These are phyloP conservation scores for Tanacetum coccineum DNA, from an alignment of 129 eudicot genomes.

Conservation along the genomic window DNA sequence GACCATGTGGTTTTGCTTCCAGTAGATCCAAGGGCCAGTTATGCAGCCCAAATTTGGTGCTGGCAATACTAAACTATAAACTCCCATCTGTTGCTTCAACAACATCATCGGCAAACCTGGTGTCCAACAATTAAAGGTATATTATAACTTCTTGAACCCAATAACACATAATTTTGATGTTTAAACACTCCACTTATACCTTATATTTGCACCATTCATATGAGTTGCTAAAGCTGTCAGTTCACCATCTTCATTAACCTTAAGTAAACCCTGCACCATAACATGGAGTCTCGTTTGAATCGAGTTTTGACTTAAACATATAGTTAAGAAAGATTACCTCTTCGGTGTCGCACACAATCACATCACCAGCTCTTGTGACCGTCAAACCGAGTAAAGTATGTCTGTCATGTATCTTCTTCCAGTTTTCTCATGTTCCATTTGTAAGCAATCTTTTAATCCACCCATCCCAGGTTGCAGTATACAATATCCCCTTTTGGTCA, in stretches of 20 bases:
- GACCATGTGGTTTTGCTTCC: conserved; percentile 84
- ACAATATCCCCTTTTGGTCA: conserved; percentile 57
- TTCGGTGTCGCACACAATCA: conserved; percentile 57
- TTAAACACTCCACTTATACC: conserved; percentile 23
- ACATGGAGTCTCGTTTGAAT: neutral
- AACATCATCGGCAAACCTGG: conserved; percentile 77
- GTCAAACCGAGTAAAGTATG: conserved; percentile 56
- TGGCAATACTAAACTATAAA: conserved; percentile 68
- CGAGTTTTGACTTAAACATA: neutral
- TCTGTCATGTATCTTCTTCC: conserved; percentile 44
- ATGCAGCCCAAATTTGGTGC: conserved; percentile 65
- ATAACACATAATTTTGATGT: neutral
- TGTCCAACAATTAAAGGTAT: conserved; percentile 3
- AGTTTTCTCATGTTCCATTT: conserved; percentile 68
- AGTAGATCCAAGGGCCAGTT: conserved; percentile 55
- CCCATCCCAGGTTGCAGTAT: conserved; percentile 88
- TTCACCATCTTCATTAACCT: conserved; percentile 58
- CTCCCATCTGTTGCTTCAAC: conserved; percentile 66
- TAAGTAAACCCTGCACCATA: conserved; percentile 60
- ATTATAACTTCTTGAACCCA: neutral
- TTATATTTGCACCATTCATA: conserved; percentile 53
- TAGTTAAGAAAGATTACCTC: conserved; percentile 28
- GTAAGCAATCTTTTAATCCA: conserved; percentile 64
- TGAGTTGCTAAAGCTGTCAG: conserved; percentile 57
- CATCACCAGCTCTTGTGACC: conserved; percentile 37